These are phyloP conservation scores for Aspergillus indologenus DNA, from an alignment of 495 filamentous ascomycete genomes.

Conservation along the genomic window DNA sequence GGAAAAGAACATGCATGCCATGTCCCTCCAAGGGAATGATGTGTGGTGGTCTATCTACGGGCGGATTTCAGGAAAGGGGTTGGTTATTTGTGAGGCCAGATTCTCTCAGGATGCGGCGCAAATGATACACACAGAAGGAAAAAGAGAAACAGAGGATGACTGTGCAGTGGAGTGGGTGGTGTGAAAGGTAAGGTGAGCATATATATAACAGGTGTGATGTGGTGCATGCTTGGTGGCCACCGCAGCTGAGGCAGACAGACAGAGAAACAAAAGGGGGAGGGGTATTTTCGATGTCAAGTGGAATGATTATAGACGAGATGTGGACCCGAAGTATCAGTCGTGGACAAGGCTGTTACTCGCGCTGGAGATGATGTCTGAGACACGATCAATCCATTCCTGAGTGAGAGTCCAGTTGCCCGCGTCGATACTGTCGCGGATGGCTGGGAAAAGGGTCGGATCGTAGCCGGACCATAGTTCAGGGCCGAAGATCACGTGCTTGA, in stretches of 20 bases:
- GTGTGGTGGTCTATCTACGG: background rate
- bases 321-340: conserved; percentile 21
- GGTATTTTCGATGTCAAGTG: background rate
- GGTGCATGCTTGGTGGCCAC: too few relatives aligned
- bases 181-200: background rate
- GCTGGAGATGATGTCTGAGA: conserved; percentile 61
- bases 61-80: too few relatives aligned
- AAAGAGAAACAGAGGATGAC: background rate
- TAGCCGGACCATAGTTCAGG: conserved; percentile 77
- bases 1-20: background rate
- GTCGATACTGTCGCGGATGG: conserved; percentile 76
- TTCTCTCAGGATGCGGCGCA: background rate
- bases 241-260: too few relatives aligned
- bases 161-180: background rate
- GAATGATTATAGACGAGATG: conserved; percentile 4
- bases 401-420: conserved; percentile 67
- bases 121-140: background rate
- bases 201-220: background rate
- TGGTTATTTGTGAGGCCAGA: background rate
- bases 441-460: conserved; percentile 76
- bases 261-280: too few relatives aligned
- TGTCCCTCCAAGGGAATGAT: background rate
- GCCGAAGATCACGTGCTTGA: conserved; percentile 87
- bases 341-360: conserved; percentile 61
- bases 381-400: conserved; percentile 66